These are phyloP conservation scores for Syzygium grande DNA, from an alignment of 345 rosid species.

Conservation along the genomic window DNA sequence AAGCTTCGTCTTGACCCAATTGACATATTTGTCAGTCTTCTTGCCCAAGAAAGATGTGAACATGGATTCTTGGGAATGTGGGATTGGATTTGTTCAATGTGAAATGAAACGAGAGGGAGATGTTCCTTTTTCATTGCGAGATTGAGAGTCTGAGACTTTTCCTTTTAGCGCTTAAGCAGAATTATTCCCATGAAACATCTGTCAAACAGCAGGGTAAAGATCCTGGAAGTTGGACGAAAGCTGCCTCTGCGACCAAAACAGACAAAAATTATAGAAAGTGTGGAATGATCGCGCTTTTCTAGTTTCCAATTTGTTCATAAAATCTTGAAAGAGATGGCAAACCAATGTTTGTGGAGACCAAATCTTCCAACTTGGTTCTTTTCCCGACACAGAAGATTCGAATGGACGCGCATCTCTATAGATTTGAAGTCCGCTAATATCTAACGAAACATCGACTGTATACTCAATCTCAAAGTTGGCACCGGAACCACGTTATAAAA, in stretches of 20 bases:
- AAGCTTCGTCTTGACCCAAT: background rate
- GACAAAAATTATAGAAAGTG: background rate
- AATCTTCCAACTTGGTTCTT: background rate
- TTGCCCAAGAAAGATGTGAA: background rate
- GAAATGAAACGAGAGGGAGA: background rate
- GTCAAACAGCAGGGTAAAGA: background rate
- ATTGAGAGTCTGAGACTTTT: background rate
- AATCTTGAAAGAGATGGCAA: background rate
- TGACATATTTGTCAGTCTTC: background rate
- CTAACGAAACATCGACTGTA: background rate
- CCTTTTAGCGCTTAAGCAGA: background rate
- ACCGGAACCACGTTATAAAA: background rate
- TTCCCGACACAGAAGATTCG: background rate
- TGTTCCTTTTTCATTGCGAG: background rate
- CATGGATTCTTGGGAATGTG: background rate
- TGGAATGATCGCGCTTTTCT: background rate
- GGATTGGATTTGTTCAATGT: background rate
- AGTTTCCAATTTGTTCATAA: background rate
- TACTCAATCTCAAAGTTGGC: background rate
- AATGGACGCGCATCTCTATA: background rate
- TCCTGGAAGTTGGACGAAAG: background rate
- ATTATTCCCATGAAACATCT: background rate
- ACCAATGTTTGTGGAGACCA: background rate
- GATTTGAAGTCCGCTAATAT: background rate
- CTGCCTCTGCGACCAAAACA: background rate